phyloP scores from a whole-genome alignment of 75 land plant species.

The Sequoiadendron giganteum region DNA sequence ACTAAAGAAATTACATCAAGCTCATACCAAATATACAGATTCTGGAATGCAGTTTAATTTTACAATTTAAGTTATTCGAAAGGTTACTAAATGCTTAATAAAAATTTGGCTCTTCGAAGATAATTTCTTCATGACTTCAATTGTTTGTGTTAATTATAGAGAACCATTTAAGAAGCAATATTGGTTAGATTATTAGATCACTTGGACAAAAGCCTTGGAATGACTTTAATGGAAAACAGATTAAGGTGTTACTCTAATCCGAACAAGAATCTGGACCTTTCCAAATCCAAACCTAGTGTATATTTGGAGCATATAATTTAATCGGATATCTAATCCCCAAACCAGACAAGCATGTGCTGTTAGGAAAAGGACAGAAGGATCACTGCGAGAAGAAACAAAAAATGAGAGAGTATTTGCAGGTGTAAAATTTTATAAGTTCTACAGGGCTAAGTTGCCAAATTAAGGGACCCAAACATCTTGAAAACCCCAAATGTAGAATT shows the following conservation, averaged over 20 bases:
- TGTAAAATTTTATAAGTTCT: not conserved
- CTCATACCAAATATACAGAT: not conserved
- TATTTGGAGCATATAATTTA: not conserved
- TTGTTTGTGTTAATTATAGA: not conserved
- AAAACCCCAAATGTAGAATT: no score
- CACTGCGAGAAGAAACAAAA: not conserved
- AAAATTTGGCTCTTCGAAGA: not conserved
- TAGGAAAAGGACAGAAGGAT: not conserved
- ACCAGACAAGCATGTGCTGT: not conserved
- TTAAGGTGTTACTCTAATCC: not conserved
- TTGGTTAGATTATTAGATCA: not conserved
- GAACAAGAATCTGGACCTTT: not conserved
- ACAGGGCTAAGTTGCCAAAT: not conserved
- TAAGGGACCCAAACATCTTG: no score
- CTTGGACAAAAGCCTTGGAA: not conserved
- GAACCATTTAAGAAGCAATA: not conserved
- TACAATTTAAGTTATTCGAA: not conserved
- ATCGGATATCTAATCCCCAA: not conserved
- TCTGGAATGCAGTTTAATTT: not conserved
- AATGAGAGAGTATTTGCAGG: not conserved
- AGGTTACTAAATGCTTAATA: not conserved
- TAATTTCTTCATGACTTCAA: not conserved
- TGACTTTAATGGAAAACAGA: not conserved
- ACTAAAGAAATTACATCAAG: not conserved
- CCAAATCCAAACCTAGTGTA: not conserved